Base-by-base conservation (phyloP, 371 early-diverging fungal genomes). In the Mortierella sp. region DNA sequence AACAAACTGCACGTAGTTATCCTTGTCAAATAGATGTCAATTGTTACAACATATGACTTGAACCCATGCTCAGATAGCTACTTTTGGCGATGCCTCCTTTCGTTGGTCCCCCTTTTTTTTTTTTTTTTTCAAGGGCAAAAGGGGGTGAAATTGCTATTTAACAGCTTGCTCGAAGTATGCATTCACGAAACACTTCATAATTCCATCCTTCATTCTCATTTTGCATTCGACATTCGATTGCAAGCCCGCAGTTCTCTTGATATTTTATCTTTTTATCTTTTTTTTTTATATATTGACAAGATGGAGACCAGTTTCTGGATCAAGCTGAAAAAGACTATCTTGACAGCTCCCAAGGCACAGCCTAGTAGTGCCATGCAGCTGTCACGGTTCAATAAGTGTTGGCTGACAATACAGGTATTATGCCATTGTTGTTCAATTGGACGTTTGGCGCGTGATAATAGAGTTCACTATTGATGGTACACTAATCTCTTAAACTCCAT, bases 331-430 rank as follows among this genome's bases (percentile, higher is more conserved):
- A 92, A 87, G 68, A 88, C 89, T 62, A 86, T 88, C 57, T 89
- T 93, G 28, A 86, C 87, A 3, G 84, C 89, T 53, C 90, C 91
- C 13, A 92, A 88, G 84, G 85, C 83, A 13, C 90, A 87, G 61
- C 87, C 92, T 19, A 89, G 88, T n/a, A 84, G 86, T 50, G 88
- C 92, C 21, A 86, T 89, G 78, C 93, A 92, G 66, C 85, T 94
- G 40, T 89, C 90, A n/a, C 89, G 88, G 66, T 94, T 95, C 71
- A 92, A 91, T 69, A 90, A 90, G 67, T 90, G 90, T 15, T 95
- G 95, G 95, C 88, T 90, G n/a, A 87, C 87, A 52, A 85, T 89
- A 32, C 90, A 90, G 76, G 93, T 91, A 89, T n/a, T 15, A 6
- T 58, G 24, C 48, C 6, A 19, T 22, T 38, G 8, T 40, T 32